These are phyloP conservation scores for Penicillium riverlandense DNA, from an alignment of 495 filamentous ascomycete genomes.

Conservation along the genomic window DNA sequence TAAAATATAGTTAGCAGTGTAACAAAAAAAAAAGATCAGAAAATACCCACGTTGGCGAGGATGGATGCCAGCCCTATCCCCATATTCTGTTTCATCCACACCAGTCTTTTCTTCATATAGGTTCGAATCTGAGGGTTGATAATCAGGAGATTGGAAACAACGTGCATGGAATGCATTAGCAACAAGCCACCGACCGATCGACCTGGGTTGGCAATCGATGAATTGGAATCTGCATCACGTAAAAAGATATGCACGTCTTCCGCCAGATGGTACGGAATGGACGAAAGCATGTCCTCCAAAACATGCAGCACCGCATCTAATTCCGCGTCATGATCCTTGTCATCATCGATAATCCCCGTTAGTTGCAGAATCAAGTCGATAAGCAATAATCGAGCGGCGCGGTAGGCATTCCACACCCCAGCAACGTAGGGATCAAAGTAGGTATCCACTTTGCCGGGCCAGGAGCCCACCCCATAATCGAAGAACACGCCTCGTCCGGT, in stretches of 20 bases:
- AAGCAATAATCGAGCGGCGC: conserved; percentile 16
- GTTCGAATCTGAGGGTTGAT: conserved; percentile 13
- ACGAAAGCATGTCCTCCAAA: conserved; percentile 19
- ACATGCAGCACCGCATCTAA: conserved; percentile 1
- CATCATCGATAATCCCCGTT: conserved; percentile 4
- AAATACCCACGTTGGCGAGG: conserved; percentile 8
- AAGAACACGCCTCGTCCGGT: background rate
- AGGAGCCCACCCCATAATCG: conserved; percentile 5
- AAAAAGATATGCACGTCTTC: conserved; percentile 23
- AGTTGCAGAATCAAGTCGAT: conserved; percentile 8
- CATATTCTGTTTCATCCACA: conserved; percentile 24
- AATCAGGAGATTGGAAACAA: conserved; percentile 14
- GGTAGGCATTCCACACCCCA: conserved; percentile 22
- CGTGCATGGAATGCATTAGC: conserved; percentile 24
- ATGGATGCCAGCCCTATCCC: conserved; percentile 24
- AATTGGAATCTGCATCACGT: background rate
- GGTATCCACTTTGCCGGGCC: conserved; percentile 13
- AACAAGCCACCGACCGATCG: conserved; percentile 19
- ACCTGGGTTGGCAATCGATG: conserved; percentile 12
- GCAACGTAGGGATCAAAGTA: conserved; percentile 23
- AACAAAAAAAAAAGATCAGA: background rate
- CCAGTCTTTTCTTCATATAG: conserved; percentile 16
- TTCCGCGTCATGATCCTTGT: background rate
- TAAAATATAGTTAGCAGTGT: background rate
- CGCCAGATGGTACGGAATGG: conserved; percentile 23